Evolutionary conservation across 257 asterid genomes (phyloP), one percentile per base, ranked within the genome.

Genomic region (Ocimum tenuiflorum): DNA sequence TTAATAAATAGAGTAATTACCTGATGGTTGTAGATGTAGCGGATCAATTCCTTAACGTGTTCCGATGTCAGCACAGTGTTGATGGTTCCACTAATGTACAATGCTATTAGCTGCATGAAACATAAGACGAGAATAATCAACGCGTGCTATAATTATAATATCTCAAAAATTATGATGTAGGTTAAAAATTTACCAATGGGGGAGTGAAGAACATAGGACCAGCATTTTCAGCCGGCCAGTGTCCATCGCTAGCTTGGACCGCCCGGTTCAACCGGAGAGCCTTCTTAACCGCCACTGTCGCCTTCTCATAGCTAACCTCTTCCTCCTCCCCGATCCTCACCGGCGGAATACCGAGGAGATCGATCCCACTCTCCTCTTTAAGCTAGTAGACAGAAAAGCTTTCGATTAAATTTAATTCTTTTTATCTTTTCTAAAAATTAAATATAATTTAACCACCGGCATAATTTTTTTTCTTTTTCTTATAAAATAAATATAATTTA

Each of bases 211-310:
- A 86, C 83, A 88, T 52, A 0, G 91, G 87, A 2, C 94, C 96
- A 0, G 86, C 87, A 63, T 81, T 85, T 61, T 85, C 91, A 10
- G 96, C 87, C 1, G 94, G 96, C 94, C 96, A 85, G 10, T 88
- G 96, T 10, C 94, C 96, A 17, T 88, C 91, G 7, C 79, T 80
- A 3, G 91, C 89, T 79, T 88, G 96, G 43, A 88, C 67, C 1
- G 96, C 91, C 20, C 86, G 80, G 56, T 78, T 78, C 6, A 83
- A 54, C 10, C 78, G 62, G 6, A 88, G 48, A 12, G 94, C 89
- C 68, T 82, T 88, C 77, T 57, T 86, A 7, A 88, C 87, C 0
- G 89, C 85, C 1, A 66, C 15, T 4, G 87, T 83, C 0, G 82
- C 86, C 0, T 52, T 69, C 33, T 83, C 91, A 18, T 83, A 79